A percentile compares a stretch with the other conserved stretches of the same genome.
Conservation (phyloP, 2,329 filamentous ascomycete species). For the Xylariaceae sp. region DNA sequence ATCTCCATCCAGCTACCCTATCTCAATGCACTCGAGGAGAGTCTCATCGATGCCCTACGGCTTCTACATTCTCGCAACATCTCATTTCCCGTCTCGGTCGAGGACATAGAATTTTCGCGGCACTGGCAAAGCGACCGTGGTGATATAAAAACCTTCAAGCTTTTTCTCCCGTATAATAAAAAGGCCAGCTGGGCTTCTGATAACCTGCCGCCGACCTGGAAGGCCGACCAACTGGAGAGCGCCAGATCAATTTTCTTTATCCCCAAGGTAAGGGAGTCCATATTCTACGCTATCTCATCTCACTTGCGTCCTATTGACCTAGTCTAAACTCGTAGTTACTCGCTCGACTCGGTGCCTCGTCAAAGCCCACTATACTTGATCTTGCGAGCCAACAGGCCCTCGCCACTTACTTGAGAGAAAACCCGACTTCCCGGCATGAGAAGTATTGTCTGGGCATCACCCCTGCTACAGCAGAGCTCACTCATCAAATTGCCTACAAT, state of each 20-base stretch:
- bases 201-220: constrained; percentile 10
- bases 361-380: constrained; percentile 10
- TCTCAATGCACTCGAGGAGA: constrained; percentile 6
- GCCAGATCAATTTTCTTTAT: constrained; percentile 4
- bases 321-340: constrained; percentile 7
- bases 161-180: constrained; percentile 6
- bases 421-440: constrained; percentile 7
- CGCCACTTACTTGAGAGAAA: constrained; percentile 5
- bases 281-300: not conserved
- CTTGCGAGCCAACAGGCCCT: constrained; percentile 21
- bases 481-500: constrained; percentile 11
- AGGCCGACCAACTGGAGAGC: not conserved
- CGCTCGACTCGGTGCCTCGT: constrained; percentile 2
- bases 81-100: constrained; percentile 4
- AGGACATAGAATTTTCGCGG: not conserved
- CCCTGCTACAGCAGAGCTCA: constrained; percentile 19
- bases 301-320: constrained; percentile 6
- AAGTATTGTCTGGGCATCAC: constrained; percentile 11
- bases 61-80: constrained; percentile 13
- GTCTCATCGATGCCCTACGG: constrained; percentile 13
- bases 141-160: not conserved
- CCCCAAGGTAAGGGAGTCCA: not conserved
- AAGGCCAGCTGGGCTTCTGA: constrained; percentile 16
- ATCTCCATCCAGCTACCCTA: constrained; percentile 4
- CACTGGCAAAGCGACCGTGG: not conserved